Evolutionary conservation across 441 rosid genomes (phyloP), one percentile per base, ranked within the genome.

Genomic region (Arabidopsis lyrata): DNA sequence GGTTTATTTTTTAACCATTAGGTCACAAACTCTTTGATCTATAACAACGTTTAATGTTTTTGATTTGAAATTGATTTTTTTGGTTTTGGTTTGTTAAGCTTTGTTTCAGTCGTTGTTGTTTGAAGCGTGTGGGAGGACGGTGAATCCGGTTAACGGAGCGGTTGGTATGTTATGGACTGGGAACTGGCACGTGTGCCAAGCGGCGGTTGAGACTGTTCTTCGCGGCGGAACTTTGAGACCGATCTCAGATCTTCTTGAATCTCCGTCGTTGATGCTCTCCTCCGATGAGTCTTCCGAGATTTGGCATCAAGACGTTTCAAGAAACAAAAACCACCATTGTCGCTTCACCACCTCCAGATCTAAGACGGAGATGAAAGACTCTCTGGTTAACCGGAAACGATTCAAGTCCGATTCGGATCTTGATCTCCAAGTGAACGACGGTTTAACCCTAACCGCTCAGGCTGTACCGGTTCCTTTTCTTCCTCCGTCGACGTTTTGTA

Each of bases 101-200:
- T 68, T 89, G 70, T 89, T 89, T 66, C 90, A 87, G 70, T 87
- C 91, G 0, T 63, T 89, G 59, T 80, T 89, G 60, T 87, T 84
- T 65, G 91, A 89, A 81, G 94, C 90, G 15, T 89, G 94, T 66
- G 94, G 94, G 42, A 82, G 91, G 35, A 89, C 94, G 5, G 90
- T 87, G 68, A 85, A 86, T 57, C 94, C 91, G 3, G 90, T 89
- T 62, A 85, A 89, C 77, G 91, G 94, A 54, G 94, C 88, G 32
- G 90, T 89, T 14, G 94, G 94, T 9, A 86, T 89, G 50, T 50
- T 89, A 53, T 81, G 88, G 90, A 85, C 88, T 0, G 88, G 88
- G 2, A 89, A 85, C 78, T 89, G 94, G 94, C 83, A 78, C 41
- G 72, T 87, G 60, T 87, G 90, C 14, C 90, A 89, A 79, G 90